Evolutionary conservation across 2,329 filamentous ascomycete genomes (phyloP), one percentile per base, ranked within the genome.

Genomic region (Domatiomyces catenatus): DNA sequence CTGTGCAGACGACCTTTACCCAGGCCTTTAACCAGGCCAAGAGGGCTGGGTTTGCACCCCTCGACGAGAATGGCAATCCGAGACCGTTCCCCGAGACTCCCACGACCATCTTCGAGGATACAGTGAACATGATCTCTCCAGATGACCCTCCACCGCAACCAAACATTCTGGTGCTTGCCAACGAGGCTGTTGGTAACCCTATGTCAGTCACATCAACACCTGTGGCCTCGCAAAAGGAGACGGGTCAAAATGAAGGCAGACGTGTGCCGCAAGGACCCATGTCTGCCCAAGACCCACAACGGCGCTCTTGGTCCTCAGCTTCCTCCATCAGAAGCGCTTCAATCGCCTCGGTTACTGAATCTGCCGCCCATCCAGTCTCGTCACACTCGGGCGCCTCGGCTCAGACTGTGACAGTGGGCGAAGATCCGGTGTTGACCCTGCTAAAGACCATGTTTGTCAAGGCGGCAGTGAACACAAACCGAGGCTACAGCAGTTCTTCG

Each of bases 101-200:
- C 0, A 90, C 90, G 0, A 96, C 89, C 3, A 88, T 95, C 58
- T 95, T 95, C 60, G 90, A 95, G 64, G 89, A 96, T 62, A 88
- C 85, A 0, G 80, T 86, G 3, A 58, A 55, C 24, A 54, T 53
- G 42, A 78, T 87, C 44, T 93, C 88, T 0, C 84, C 84, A 0
- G 86, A 90, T 50, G 85, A 85, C 57, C 79, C 82, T 0, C 81
- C 80, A 42, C 81, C 80, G 42, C 77, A 88, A 50, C 89, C 87
- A 5, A 93, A 94, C 61, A 94, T 95, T 58, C 75, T 94, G 48
- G 82, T 95, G 0, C 75, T 94, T 0, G 87, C 87, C 2, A 84
- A 86, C 3, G 76, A 77, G 75, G 73, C 32, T 75, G 72, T 51
- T 7, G 52, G 50, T 17, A 49, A 52, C 18, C 45, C 42, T n/a